phyloP scores from a whole-genome alignment of 139 green algal genomes.

The Edaphochlamys debaryana region DNA sequence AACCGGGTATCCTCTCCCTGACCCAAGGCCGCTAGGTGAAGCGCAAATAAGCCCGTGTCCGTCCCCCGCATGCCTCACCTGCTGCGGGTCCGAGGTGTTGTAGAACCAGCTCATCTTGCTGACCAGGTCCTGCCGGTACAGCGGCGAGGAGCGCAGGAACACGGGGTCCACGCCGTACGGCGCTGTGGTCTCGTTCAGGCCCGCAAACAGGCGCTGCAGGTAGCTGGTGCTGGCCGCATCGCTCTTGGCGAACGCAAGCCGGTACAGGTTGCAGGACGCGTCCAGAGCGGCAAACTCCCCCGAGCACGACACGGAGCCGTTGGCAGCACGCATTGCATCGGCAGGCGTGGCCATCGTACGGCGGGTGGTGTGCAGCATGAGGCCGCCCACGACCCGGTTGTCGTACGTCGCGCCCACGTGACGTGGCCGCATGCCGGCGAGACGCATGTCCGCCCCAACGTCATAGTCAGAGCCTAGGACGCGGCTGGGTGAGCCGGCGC shows the following conservation, averaged over 20 bases:
- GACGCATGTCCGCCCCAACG: neutral
- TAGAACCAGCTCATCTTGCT: constrained; percentile 45
- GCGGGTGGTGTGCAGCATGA: constrained; percentile 59
- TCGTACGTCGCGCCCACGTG: constrained; percentile 10
- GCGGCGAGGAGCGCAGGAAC: constrained; percentile 40
- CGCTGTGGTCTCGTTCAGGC: constrained; percentile 1
- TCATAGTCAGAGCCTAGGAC: neutral
- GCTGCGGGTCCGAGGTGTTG: constrained; percentile 31
- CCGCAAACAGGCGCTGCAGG: constrained; percentile 40
- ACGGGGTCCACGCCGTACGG: constrained; percentile 58
- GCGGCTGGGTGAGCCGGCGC: neutral
- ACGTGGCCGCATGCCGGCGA: neutral
- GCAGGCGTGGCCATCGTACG: neutral
- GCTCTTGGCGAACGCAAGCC: constrained; percentile 3
- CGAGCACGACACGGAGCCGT: neutral
- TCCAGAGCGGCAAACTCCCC: constrained; percentile 32
- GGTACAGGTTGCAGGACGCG: constrained; percentile 43
- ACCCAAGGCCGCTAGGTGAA: no score
- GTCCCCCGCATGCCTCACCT: no score
- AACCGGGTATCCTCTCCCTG: no score
- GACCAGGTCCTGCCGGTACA: constrained; percentile 46
- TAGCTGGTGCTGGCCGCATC: neutral
- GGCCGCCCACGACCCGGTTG: constrained; percentile 54
- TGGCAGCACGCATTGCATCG: neutral
- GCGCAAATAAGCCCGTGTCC: no score